These are phyloP conservation scores for Talaromyces adpressus DNA, from an alignment of 495 filamentous ascomycete species.

Conservation along the genomic window DNA sequence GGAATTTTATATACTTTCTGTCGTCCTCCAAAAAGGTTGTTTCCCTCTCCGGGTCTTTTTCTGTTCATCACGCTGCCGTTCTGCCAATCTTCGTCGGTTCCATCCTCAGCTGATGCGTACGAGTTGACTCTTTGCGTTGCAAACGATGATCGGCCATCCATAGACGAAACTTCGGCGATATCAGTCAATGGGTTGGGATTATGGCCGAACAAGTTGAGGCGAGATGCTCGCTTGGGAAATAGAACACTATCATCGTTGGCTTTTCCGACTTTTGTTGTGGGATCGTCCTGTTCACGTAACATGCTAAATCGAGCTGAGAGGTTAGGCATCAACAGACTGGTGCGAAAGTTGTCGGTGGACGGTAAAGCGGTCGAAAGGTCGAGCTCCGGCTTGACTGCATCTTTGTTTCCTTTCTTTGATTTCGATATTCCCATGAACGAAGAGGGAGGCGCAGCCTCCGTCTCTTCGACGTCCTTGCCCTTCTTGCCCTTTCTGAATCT, in stretches of 20 bases:
- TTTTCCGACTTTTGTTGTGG: constrained; percentile 78
- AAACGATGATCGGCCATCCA: constrained; percentile 59
- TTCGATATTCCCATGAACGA: constrained; percentile 21
- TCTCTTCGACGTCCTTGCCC: constrained; percentile 21
- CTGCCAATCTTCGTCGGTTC: constrained; percentile 60
- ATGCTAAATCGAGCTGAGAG: constrained; percentile 95
- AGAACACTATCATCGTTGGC: constrained; percentile 91
- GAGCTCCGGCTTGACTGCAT: constrained; percentile 52
- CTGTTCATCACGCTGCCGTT: constrained; percentile 75
- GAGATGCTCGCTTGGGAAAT: constrained; percentile 71
- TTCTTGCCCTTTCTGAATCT: constrained; percentile 63
- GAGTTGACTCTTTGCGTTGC: constrained; percentile 43
- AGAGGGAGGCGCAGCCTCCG: background rate
- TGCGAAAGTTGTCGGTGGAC: constrained; percentile 86
- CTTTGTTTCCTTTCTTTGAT: constrained; percentile 55
- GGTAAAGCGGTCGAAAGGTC: constrained; percentile 72
- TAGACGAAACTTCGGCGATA: constrained; percentile 83
- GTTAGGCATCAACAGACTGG: constrained; percentile 91
- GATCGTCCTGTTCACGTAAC: constrained; percentile 89
- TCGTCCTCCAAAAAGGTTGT: constrained; percentile 89
- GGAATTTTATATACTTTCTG: constrained; percentile 95
- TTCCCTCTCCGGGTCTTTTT: constrained; percentile 79
- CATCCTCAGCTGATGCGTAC: constrained; percentile 50
- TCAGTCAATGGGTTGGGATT: constrained; percentile 57
- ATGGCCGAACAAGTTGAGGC: constrained; percentile 50